Base-by-base conservation (phyloP, 2,329 filamentous ascomycete genomes). In the Dothiorella sarmentorum region DNA sequence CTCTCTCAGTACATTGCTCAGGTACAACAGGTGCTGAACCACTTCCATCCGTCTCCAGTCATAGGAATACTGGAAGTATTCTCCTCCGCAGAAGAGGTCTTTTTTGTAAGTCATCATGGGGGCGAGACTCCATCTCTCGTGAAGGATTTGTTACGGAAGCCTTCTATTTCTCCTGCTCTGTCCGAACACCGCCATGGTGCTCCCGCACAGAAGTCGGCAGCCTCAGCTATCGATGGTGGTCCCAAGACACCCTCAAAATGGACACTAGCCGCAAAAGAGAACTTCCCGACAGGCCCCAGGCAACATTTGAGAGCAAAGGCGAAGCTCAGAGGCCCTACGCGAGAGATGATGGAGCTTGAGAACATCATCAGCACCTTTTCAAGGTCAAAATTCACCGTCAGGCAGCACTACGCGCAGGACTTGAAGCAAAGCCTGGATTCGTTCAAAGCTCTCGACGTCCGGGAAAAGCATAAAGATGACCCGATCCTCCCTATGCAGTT, bases 1-100 rank as follows among this genome's bases (percentile, higher is more conserved):
- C 70, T 84, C 0, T 75, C 71, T 0, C 40, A 66, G 0, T 78
- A 83, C 62, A 60, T 84, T 0, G 57, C 69, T 9, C 42, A 72
- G 24, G 74, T 81, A 0, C 80, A 84, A 55, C 5, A 44, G 0
- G 62, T 80, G 7, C 60, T 82, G 4, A 56, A 74, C 49, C 56
- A 56, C 1, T 24, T 27, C 9, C 11, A 37, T 11, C 11, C 6
- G 7, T n/a, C 27, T 1, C 3, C 9, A 2, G 29, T 37, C 2
- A 1, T 27, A 1, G 3, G 13, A 17, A 9, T 15, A 7, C 31
- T 17, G 29, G 31, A 38, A 5, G 2, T 10, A 3, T 10, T 11
- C 7, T 15, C 15, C 2, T 5, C 15, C 2, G 10, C 17, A 3
- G 7, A 17, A 2, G 37, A 29, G 0, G 7, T 47, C 20, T n/a